Evolutionary conservation across 1,139 yeast genomes (phyloP).

Genomic region (Kurtzmaniella quercitrusa): DNA sequence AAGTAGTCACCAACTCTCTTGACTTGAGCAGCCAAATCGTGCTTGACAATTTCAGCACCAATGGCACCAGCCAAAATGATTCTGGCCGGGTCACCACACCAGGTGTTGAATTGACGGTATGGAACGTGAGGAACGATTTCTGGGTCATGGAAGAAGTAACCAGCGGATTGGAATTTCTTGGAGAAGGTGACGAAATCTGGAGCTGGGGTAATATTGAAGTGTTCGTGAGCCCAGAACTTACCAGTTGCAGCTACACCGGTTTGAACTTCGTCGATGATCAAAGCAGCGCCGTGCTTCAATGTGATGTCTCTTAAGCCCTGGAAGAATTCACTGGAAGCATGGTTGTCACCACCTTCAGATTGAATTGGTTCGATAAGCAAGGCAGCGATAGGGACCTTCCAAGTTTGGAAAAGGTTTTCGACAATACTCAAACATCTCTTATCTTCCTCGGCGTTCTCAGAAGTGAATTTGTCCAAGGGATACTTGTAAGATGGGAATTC

Average conservation of each 20-base stretch:
- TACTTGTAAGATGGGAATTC: slow-evolving; percentile 72
- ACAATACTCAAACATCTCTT: slow-evolving; percentile 58
- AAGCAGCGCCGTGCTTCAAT: slow-evolving; percentile 58
- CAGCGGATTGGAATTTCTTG: slow-evolving; percentile 83
- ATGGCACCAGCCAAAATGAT: slow-evolving; percentile 70
- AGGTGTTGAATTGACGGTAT: slow-evolving; percentile 83
- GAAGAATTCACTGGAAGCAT: slow-evolving; percentile 70
- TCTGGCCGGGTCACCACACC: slow-evolving; percentile 89
- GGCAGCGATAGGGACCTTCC: slow-evolving; percentile 71
- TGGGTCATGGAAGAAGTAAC: slow-evolving; percentile 71
- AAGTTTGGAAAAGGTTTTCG: slow-evolving; percentile 51
- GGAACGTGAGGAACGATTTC: slow-evolving; percentile 67
- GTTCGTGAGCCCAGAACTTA: slow-evolving; percentile 82
- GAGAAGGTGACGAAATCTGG: slow-evolving; percentile 83
- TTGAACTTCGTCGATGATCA: slow-evolving; percentile 82
- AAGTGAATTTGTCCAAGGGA: slow-evolving; percentile 58
- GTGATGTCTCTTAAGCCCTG: slow-evolving; percentile 74
- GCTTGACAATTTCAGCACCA: slow-evolving; percentile 56
- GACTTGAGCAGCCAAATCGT: slow-evolving; percentile 54
- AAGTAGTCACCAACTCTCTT: slow-evolving; percentile 62
- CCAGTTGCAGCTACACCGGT: slow-evolving; percentile 90
- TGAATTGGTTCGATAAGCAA: slow-evolving; percentile 77
- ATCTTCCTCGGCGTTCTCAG: slow-evolving; percentile 61
- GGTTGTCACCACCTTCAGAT: slow-evolving; percentile 88
- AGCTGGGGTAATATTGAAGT: slow-evolving; percentile 65